Evolutionary conservation across 345 rosid species (phyloP), one percentile per base, ranked within the genome.

Genomic region (Firmiana major): DNA sequence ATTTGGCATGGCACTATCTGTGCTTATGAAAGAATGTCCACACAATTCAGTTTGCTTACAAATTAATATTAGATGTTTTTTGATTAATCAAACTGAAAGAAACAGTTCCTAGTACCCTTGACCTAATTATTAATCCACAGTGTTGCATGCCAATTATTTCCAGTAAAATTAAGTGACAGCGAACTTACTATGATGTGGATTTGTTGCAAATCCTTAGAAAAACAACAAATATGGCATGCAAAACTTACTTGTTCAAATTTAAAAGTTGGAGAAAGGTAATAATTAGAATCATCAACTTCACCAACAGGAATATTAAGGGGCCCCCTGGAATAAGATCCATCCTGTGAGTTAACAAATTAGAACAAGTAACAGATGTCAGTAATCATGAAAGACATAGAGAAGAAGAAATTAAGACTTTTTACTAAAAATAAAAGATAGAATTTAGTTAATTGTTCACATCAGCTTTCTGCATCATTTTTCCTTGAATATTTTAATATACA

Each of bases 301-400:
- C 88, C 90, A 38, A 93, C 88, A 40, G 92, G 97, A 70, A 94
- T 86, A 77, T 84, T 81, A 59, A 90, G 84, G 7, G 98, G 97
- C 60, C 98, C 98, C 86, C 97, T 85, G 15, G 97, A 90, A 86
- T 91, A 94, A 0, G 98, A 93, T 81, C 97, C 97, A 82, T 94
- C 98, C 98, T 94, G 87, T 64, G 62, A 59, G 64, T 66, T 70
- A 69, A 66, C 13, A 7, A 38, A 74, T 38, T 36, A 9, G 51
- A 74, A 11, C 40, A 17, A 34, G 49, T 42, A 38, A 19, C 22
- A 15, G 40, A 72, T 58, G 31, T 24, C 19, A 46, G 73, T 15
- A 71, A 73, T 43, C 40, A 16, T 55, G 15, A 64, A 74, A 36
- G 54, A 65, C 16, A 63, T 22, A 38, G 46, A 36, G 46, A 64